Evolutionary conservation across 257 asterid species (phyloP).

Genomic region (Nicotiana tabacum): DNA sequence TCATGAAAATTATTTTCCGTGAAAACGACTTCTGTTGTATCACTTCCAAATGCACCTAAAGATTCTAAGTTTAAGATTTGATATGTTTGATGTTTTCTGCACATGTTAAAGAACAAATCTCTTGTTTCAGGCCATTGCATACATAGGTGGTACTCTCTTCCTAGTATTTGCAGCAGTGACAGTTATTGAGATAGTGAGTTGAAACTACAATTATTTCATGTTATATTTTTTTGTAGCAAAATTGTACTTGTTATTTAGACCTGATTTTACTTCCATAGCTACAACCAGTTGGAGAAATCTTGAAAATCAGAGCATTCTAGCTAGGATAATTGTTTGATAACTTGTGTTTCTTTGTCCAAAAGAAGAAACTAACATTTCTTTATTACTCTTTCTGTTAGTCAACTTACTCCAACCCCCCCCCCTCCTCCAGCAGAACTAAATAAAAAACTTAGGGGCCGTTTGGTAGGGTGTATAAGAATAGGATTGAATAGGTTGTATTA

Average conservation of each 20-base stretch:
- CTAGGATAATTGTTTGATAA: not conserved
- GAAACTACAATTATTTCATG: not conserved
- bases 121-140: constrained; percentile 52
- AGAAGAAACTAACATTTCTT: too few relatives aligned
- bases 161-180: constrained; percentile 78
- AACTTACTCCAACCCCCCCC: too few relatives aligned
- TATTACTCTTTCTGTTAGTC: too few relatives aligned
- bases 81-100: not conserved
- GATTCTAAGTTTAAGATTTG: not conserved
- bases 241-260: not conserved
- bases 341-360: too few relatives aligned
- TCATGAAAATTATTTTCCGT: not conserved
- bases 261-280: not conserved
- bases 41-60: not conserved
- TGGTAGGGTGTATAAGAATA: too few relatives aligned
- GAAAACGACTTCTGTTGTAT: not conserved
- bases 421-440: too few relatives aligned
- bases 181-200: constrained; percentile 52
- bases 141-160: constrained; percentile 80
- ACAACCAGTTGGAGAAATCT: not conserved
- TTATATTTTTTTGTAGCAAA: not conserved
- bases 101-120: not conserved
- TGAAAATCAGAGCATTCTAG: not conserved
- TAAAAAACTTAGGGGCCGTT: too few relatives aligned
- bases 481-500: too few relatives aligned